These are phyloP conservation scores for Cynara cardunculus DNA, from an alignment of 129 eudicot genomes.

Conservation along the genomic window DNA sequence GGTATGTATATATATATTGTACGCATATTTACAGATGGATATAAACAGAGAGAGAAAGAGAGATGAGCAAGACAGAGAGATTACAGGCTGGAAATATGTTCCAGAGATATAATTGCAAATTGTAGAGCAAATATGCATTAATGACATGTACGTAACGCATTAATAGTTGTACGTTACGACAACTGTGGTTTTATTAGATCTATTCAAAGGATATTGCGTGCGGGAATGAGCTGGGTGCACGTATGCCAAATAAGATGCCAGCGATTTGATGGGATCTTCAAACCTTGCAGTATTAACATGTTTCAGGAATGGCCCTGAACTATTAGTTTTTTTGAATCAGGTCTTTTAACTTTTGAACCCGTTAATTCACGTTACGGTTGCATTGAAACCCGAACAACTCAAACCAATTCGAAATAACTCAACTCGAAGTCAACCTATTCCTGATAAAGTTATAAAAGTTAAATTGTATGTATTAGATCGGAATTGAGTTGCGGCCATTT, in stretches of 20 bases:
- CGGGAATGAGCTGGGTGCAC: conserved; percentile 73
- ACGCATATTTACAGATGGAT: conserved; percentile 5
- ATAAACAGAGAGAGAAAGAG: neutral
- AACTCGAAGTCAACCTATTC: too few relatives aligned
- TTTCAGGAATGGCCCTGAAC: neutral
- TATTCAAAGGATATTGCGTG: conserved; percentile 24
- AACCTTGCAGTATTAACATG: neutral
- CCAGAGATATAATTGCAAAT: neutral
- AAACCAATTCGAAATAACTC: too few relatives aligned
- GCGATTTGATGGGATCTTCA: conserved; percentile 21
- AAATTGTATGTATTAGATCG: too few relatives aligned
- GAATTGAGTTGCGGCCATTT: too few relatives aligned
- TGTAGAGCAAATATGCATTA: too few relatives aligned
- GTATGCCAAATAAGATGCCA: conserved; percentile 43
- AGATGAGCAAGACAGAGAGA: conserved; percentile 24
- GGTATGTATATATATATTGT: neutral
- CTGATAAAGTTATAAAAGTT: too few relatives aligned
- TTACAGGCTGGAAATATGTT: conserved; percentile 41
- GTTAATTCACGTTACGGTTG: too few relatives aligned
- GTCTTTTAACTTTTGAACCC: neutral
- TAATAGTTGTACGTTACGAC: neutral
- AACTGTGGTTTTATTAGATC: neutral
- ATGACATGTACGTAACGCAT: conserved; percentile 2
- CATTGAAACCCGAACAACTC: too few relatives aligned
- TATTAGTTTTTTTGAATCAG: neutral